Evolutionary conservation across 305 asterid genomes (phyloP), one percentile per base, ranked within the genome.

Genomic region (Rubia tinctorum): DNA sequence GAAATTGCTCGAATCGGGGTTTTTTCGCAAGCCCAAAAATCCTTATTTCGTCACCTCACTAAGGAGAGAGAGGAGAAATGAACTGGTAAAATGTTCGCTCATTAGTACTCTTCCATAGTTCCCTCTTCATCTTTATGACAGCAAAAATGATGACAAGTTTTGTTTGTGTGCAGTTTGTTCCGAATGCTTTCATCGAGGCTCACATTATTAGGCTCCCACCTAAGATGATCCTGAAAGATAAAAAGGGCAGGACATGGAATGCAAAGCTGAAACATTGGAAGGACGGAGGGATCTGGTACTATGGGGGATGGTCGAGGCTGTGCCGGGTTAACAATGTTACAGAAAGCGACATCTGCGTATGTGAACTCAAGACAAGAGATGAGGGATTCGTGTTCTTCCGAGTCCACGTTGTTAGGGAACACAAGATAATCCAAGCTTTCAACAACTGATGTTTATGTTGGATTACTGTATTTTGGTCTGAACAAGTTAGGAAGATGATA

Each of bases 241-340:
- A 67, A 15, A 10, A 34, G 2, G 73, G 59, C 6, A 66, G 71
- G 27, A 30, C 60, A 2, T 66, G 71, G 72, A 3, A 1, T 5
- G 0, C 68, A 3, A 72, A 58, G 37, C 22, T 30, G 43, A 18
- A 34, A 0, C 3, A 13, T 0, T 71, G 80, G 80, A 34, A 14
- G 22, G 80, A 77, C 67, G 80, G 76, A 2, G 63, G 80, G 18
- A 5, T 59, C 23, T 82, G 86, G 82, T 75, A 85, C 56, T 64
- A 8, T 39, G 64, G 77, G 6, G 90, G 95, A 70, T 85, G 89
- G 90, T 44, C 18, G 51, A 74, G 71, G 5, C 72, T 89, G 20
- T 87, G 91, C 73, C 25, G 22, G 14, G 73, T 67, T n/a, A 89
- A 89, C 73, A 27, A 27, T 39, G 77, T 84, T 10, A 61, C 61